Percentiles rank a stretch among this genome's conserved stretches.
These are phyloP conservation scores for Mucor sp. DNA, from an alignment of 371 early-diverging fungal species.

Conservation along the genomic window DNA sequence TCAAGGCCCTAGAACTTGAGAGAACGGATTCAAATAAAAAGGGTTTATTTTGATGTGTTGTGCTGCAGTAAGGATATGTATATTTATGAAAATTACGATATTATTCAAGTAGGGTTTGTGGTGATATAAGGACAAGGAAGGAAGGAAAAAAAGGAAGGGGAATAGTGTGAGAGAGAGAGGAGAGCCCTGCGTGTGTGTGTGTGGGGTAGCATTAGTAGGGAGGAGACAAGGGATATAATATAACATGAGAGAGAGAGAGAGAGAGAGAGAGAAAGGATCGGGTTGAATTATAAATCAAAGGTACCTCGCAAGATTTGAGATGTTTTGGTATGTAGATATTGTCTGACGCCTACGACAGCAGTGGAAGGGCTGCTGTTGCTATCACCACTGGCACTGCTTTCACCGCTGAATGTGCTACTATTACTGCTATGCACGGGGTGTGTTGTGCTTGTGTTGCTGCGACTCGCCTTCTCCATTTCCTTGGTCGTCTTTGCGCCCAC, in stretches of 20 bases:
- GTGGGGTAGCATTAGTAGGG: background rate
- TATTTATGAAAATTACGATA: constrained; percentile 2
- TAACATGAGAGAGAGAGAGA: background rate
- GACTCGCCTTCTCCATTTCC: constrained; percentile 37
- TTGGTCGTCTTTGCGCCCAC: constrained; percentile 43
- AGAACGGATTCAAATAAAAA: background rate
- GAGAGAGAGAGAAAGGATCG: background rate
- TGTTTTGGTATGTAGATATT: constrained; percentile 25
- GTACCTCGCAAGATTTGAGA: constrained; percentile 21
- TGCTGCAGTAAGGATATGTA: background rate
- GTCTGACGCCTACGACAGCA: constrained; percentile 12
- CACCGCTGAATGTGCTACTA: constrained; percentile 17
- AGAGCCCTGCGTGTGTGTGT: background rate
- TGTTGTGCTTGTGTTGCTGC: background rate
- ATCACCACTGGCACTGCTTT: constrained; percentile 11
- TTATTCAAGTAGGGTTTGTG: background rate
- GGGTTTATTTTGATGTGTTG: background rate
- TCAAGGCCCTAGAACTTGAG: constrained; percentile 46
- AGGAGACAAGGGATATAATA: background rate
- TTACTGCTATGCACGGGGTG: constrained; percentile 6
- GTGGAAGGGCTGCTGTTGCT: background rate
- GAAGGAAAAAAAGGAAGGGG: background rate
- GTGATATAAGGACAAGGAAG: constrained; percentile 1
- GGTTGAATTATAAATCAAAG: constrained; percentile 13
- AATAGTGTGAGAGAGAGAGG: background rate